Conservation (phyloP, 2,329 filamentous ascomycete genomes). For the Xylaria sp. region DNA sequence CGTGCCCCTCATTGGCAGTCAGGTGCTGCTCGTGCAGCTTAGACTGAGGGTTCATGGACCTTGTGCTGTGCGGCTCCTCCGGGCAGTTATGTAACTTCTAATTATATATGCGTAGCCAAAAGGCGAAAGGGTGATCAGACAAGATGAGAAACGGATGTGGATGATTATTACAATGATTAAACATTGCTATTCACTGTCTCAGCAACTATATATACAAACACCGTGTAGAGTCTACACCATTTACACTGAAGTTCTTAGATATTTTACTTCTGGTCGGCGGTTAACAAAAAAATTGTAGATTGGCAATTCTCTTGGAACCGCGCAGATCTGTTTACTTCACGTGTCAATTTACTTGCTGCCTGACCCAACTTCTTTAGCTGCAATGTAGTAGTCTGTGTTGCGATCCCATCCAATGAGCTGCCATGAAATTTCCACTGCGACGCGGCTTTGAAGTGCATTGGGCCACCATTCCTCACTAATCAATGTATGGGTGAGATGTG, state of each 20-base stretch:
- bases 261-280: not conserved
- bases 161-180: not conserved
- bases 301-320: not conserved
- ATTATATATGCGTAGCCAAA: not conserved
- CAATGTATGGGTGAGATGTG: conserved; percentile 1
- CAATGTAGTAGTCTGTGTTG: not conserved
- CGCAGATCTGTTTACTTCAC: not conserved
- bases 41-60: not conserved
- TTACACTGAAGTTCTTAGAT: not conserved
- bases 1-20: conserved; percentile 2
- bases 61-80: not conserved
- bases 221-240: not conserved
- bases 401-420: conserved; percentile 12
- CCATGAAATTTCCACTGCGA: not conserved
- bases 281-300: conserved; percentile 11
- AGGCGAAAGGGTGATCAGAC: not conserved
- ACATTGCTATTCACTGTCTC: not conserved
- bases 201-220: not conserved
- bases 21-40: conserved; percentile 4
- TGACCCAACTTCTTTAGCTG: conserved; percentile 10
- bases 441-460: not conserved
- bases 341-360: conserved; percentile 15
- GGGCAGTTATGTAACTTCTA: not conserved
- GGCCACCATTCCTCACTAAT: not conserved
- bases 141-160: not conserved